Base-by-base conservation (phyloP, 2,329 filamentous ascomycete genomes). In the Cyphellophora europaea region DNA sequence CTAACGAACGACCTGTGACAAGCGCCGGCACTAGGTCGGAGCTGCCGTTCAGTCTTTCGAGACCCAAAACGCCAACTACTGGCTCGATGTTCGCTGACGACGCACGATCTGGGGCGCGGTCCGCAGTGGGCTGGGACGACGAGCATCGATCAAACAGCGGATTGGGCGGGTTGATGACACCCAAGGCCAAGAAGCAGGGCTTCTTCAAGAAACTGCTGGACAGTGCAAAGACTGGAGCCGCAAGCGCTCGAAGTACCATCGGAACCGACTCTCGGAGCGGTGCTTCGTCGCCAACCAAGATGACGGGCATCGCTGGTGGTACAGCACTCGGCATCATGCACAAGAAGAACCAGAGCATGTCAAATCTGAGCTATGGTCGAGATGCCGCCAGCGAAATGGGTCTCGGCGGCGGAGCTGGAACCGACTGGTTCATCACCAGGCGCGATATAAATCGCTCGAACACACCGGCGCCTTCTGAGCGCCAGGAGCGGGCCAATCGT, bases 391-490 rank as follows among this genome's bases (percentile, higher is more conserved):
- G 74, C 37, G 86, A 93, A 12, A 82, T 82, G 71, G 85, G 82
- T 2, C 58, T 82, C 5, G 71, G 65, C 23, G 55, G 62, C 49
- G 65, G 59, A 38, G 48, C 55, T 16, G 63, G 50, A 11, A 45
- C 83, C 11, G 89, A 96, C 55, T 98, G 91, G 88, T 87, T 98
- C n/a, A 88, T 96, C 56, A 87, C 96, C 14, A 81, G 91, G 21
- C 77, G 91, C 30, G 93, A 98, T 58, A 82, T 98, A 30, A 96
- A 98, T 57, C 76, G 91, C 21, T 93, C 89, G 3, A 96, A 94
- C 53, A 91, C 89, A 0, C 68, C 95, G 23, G 94, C 88, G 58
- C 80, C 79, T 42, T 91, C 89, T 45, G 91, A 98, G 62, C 74
- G 80, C 13, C 70, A 77, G 25, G 91, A 98, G 54, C 71, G 89